These are phyloP conservation scores for Suhomyces pyralidae DNA, from an alignment of 805 yeast species.

Conservation along the genomic window DNA sequence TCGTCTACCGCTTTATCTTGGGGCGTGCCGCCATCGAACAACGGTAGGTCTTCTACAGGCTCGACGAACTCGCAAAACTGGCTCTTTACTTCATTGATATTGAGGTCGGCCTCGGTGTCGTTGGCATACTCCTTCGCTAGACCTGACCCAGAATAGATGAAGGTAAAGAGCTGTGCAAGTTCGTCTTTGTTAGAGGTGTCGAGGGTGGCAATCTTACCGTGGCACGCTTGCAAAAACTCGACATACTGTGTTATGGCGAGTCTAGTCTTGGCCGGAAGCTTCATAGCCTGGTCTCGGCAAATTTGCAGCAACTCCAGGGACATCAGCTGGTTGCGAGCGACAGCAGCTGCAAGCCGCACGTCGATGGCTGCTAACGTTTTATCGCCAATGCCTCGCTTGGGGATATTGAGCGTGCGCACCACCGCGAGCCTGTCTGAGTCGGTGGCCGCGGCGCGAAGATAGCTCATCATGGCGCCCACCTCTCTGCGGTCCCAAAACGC, in stretches of 20 bases:
- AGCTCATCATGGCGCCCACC: conserved; percentile 58
- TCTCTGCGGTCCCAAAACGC: conserved; percentile 81
- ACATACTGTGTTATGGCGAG: conserved; percentile 23
- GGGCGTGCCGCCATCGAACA: conserved; percentile 8
- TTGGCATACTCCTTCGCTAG: conserved; percentile 24
- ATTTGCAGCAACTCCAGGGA: conserved; percentile 10
- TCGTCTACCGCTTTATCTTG: conserved; percentile 10
- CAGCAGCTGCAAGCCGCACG: conserved; percentile 1
- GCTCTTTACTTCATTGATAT: conserved; percentile 38
- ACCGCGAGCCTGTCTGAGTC: conserved; percentile 60
- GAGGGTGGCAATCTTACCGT: conserved; percentile 11
- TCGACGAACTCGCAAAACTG: conserved; percentile 37
- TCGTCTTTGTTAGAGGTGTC: not conserved
- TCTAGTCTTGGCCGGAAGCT: conserved; percentile 12
- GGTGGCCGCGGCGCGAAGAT: conserved; percentile 59
- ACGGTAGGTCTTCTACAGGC: conserved; percentile 19
- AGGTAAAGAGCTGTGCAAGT: conserved; percentile 17
- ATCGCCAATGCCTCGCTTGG: conserved; percentile 67
- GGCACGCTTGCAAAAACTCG: conserved; percentile 14
- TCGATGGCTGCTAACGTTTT: conserved; percentile 42
- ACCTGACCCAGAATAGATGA: conserved; percentile 27
- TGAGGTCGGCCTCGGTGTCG: conserved; percentile 29
- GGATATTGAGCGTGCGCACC: conserved; percentile 54
- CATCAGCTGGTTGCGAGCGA: conserved; percentile 4
- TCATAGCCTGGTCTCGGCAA: conserved; percentile 2